Evolutionary conservation across 2,329 filamentous ascomycete species (phyloP).

Genomic region (Colletotrichum sp.): DNA sequence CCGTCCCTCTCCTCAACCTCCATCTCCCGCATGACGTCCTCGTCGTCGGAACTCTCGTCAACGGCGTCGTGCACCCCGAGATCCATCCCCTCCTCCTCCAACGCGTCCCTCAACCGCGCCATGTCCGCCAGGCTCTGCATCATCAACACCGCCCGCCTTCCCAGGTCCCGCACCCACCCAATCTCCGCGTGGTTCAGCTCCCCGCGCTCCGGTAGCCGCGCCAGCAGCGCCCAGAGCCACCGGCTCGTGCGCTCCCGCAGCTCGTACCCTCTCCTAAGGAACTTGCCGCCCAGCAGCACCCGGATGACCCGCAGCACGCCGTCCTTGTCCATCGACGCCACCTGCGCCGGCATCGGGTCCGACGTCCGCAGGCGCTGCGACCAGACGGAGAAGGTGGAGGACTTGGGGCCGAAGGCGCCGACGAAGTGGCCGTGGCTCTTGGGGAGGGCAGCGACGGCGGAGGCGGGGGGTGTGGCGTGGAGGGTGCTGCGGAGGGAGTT

Average conservation of each 20-base stretch:
- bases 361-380: conserved; percentile 53
- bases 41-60: conserved; percentile 46
- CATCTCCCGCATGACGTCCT: conserved; percentile 39
- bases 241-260: conserved; percentile 72
- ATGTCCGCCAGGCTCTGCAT: conserved; percentile 60
- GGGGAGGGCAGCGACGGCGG: conserved; percentile 58
- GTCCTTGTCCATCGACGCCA: conserved; percentile 70
- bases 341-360: conserved; percentile 63
- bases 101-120: conserved; percentile 49
- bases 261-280: conserved; percentile 63
- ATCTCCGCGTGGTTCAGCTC: conserved; percentile 79
- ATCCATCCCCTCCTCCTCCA: conserved; percentile 41
- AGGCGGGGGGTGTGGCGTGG: conserved; percentile 56
- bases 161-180: conserved; percentile 77
- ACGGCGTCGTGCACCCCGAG: conserved; percentile 51
- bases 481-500: conserved; percentile 66
- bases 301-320: conserved; percentile 71
- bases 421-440: conserved; percentile 61
- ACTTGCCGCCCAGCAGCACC: conserved; percentile 68
- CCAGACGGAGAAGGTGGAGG: conserved; percentile 58
- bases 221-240: conserved; percentile 87
- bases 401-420: conserved; percentile 55
- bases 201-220: conserved; percentile 74
- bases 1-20: conserved; percentile 34
- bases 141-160: conserved; percentile 73